These are phyloP conservation scores for Lithohypha guttulata DNA, from an alignment of 2,329 filamentous ascomycete species.

Conservation along the genomic window DNA sequence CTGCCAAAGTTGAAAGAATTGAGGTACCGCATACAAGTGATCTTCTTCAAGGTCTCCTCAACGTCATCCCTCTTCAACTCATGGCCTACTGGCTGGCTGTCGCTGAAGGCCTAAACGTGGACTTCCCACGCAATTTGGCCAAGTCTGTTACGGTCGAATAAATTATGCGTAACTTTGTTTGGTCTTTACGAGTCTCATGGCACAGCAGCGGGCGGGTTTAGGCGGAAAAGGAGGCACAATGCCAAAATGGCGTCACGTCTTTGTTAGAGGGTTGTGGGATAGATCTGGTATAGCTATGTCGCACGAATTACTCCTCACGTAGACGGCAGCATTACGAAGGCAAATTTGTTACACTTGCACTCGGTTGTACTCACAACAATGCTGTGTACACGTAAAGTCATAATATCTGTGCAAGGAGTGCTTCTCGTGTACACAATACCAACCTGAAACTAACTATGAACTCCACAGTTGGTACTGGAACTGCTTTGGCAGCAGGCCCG, in stretches of 20 bases:
- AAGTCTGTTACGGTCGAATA: conserved; percentile 98
- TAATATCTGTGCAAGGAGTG: no score
- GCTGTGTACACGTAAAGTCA: background rate
- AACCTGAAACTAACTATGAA: conserved; percentile 8
- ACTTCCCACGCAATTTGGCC: conserved; percentile 96
- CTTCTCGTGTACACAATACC: background rate
- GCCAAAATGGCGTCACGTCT: background rate
- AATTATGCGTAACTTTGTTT: background rate
- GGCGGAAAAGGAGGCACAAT: background rate
- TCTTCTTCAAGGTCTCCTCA: conserved; percentile 88
- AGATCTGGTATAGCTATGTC: conserved; percentile 7
- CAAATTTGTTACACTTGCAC: conserved; percentile 1
- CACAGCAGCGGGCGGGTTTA: background rate
- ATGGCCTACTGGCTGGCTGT: conserved; percentile 99
- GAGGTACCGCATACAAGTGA: conserved; percentile 95
- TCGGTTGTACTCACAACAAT: no score
- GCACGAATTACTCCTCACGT: conserved; percentile 4
- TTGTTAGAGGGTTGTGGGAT: no score
- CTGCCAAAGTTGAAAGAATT: conserved; percentile 86
- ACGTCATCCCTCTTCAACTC: conserved; percentile 93
- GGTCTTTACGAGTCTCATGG: conserved; percentile 4
- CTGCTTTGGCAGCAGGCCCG: no score
- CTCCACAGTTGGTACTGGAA: no score
- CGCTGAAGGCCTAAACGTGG: conserved; percentile 88
- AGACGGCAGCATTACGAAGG: conserved; percentile 2